These are phyloP conservation scores for Eutrema salsugineum DNA, from an alignment of 441 rosid species.

Conservation along the genomic window DNA sequence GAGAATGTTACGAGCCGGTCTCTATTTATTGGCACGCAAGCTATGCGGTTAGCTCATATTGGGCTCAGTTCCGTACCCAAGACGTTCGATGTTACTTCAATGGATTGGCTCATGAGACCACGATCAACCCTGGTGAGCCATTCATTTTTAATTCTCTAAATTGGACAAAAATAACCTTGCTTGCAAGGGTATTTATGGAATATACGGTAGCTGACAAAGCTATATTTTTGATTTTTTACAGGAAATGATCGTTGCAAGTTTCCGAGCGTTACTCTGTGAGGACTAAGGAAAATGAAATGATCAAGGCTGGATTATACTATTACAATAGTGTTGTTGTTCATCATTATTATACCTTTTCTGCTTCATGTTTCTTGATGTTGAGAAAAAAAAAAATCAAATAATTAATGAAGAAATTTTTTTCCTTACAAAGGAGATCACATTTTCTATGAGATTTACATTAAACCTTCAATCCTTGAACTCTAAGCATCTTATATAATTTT, in stretches of 20 bases:
- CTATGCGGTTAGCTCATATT: slow-evolving; percentile 77
- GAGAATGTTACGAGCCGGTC: slow-evolving; percentile 58
- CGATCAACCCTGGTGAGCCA: slow-evolving; percentile 61
- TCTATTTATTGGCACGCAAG: slow-evolving; percentile 57
- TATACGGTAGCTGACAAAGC: background rate
- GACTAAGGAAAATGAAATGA: background rate
- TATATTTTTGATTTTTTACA: background rate
- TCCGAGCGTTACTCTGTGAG: slow-evolving; percentile 29
- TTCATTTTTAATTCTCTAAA: background rate
- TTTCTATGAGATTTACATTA: background rate
- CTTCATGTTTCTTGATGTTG: background rate
- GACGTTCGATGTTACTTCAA: slow-evolving; percentile 63
- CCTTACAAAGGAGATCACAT: background rate
- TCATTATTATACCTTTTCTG: background rate
- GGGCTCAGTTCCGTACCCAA: slow-evolving; percentile 56
- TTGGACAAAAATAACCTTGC: background rate
- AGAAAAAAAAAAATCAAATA: background rate
- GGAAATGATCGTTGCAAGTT: slow-evolving; percentile 33
- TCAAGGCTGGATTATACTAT: background rate
- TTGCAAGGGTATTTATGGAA: background rate
- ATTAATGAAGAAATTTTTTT: background rate
- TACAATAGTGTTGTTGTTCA: background rate
- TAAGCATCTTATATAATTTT: no score
- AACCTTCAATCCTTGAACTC: no score
- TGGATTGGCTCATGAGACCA: slow-evolving; percentile 69